Evolutionary conservation across 1,139 yeast species (phyloP).

Genomic region (Blastobotrys indianensis): DNA sequence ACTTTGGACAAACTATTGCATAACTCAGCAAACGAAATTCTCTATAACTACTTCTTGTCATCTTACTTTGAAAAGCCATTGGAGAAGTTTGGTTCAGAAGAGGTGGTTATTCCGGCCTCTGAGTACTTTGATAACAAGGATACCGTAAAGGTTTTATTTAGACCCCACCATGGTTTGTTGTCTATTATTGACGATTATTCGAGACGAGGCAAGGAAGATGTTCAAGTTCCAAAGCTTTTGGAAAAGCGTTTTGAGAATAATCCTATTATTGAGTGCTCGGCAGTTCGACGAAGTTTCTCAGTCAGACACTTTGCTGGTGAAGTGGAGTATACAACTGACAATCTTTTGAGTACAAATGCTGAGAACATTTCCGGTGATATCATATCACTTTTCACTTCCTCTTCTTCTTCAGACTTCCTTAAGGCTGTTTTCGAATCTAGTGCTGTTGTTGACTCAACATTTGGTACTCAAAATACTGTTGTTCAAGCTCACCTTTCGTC

Average conservation of each 20-base stretch:
- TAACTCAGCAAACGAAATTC: conserved; percentile 39
- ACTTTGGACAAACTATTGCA: conserved; percentile 37
- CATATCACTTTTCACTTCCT: conserved; percentile 36
- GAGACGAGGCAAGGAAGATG: conserved; percentile 33
- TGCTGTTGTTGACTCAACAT: conserved; percentile 36
- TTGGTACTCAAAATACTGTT: conserved; percentile 30
- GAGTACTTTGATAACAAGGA: conserved; percentile 39
- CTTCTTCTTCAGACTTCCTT: conserved; percentile 37
- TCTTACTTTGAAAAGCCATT: conserved; percentile 36
- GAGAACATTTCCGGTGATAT: conserved; percentile 39
- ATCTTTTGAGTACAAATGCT: conserved; percentile 31
- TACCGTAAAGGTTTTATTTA: conserved; percentile 34
- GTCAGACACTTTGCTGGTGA: conserved; percentile 40
- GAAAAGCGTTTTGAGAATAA: conserved; percentile 33
- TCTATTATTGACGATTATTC: conserved; percentile 38
- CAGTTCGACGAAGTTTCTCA: conserved; percentile 30
- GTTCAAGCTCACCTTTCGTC: conserved; percentile 38
- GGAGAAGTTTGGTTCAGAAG: conserved; percentile 37
- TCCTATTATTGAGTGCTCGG: conserved; percentile 27
- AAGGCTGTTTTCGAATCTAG: conserved; percentile 33
- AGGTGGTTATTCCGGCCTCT: conserved; percentile 34
- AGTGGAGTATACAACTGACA: conserved; percentile 35
- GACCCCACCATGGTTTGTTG: conserved; percentile 35
- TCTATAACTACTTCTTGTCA: conserved; percentile 35
- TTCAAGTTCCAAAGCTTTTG: conserved; percentile 31